Base-by-base conservation (phyloP, 495 filamentous ascomycete genomes). In the Polyplosphaeria fusca region DNA sequence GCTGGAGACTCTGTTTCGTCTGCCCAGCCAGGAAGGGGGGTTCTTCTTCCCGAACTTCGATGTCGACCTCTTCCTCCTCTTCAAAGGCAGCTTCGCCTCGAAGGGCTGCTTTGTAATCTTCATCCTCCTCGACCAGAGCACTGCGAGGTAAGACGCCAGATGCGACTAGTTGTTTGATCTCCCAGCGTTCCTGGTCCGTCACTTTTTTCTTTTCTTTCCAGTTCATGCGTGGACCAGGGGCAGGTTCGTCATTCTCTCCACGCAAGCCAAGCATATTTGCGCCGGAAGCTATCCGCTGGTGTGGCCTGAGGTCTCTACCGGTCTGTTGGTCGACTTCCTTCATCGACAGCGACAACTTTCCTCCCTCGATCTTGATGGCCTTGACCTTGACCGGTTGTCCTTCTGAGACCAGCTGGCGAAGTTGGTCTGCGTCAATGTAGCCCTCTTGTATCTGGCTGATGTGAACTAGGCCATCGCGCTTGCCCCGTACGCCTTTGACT, bases 171-270 rank as follows among this genome's bases (percentile, higher is more conserved):
- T 97, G 94, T 52, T 89, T 86, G 56, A 98, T 96, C 69, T 98
- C 93, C 91, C 91, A 98, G 61, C 93, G 76, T 65, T 98, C 93
- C 2, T 92, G 93, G 2, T 91, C 96, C 0, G 92, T 96, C 84
- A 97, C 81, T 44, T 94, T 80, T 72, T 98, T 97, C 66, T 88
- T 89, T 16, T 77, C 82, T 37, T 74, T 77, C n/a, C n/a, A n/a
- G 68, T 76, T 79, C 0, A 73, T 72, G 24, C 71, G 79, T 47
- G 81, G 71, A 22, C 79, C 72, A 23, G n/a, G 16, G 23, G 73
- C 42, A 20, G 43, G 22, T 7, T 20, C 67, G 3, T 58, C 65
- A 30, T 70, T 60, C 7, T 59, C 39, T 3, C 35, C 35, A 4
- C 86, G 85, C 3, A 96, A 74, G 4, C 81, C 79, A 68, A 89